Conservation (phyloP, 2,329 filamentous ascomycete species). For the Arthrobotrys sinensis region DNA sequence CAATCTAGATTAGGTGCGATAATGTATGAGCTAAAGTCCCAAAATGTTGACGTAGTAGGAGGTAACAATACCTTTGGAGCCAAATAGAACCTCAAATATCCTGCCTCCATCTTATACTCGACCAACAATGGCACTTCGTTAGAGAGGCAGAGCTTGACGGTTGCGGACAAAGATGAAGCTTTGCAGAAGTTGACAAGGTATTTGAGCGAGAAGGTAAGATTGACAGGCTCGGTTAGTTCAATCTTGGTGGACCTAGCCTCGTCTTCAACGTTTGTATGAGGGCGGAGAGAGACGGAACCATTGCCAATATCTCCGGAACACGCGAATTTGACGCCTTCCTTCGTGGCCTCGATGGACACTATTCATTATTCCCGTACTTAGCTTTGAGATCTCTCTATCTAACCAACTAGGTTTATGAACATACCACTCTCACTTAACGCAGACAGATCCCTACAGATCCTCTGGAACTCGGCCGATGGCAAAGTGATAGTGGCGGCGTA, state of each 20-base stretch:
- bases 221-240: conserved; percentile 90
- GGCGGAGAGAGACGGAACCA: conserved; percentile 90
- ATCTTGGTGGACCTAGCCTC: conserved; percentile 88
- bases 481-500: conserved; percentile 92
- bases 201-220: conserved; percentile 97
- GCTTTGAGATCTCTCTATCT: neutral
- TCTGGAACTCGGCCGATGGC: conserved; percentile 90
- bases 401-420: conserved; percentile 66
- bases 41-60: neutral
- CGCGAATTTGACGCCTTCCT: conserved; percentile 96
- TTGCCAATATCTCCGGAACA: conserved; percentile 96
- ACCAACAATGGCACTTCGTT: conserved; percentile 96
- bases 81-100: conserved; percentile 95
- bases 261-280: conserved; percentile 91
- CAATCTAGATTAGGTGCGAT: conserved; percentile 74
- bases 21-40: conserved; percentile 5
- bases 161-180: conserved; percentile 83
- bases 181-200: conserved; percentile 99
- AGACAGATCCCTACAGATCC: conserved; percentile 92
- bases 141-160: conserved; percentile 93
- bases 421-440: conserved; percentile 95
- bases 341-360: conserved; percentile 96
- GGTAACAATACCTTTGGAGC: conserved; percentile 85
- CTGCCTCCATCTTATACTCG: conserved; percentile 79
- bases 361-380: conserved; percentile 32